Evolutionary conservation across 2,329 filamentous ascomycete genomes (phyloP), one percentile per base, ranked within the genome.

Genomic region (Teratosphaeria zuluensis): DNA sequence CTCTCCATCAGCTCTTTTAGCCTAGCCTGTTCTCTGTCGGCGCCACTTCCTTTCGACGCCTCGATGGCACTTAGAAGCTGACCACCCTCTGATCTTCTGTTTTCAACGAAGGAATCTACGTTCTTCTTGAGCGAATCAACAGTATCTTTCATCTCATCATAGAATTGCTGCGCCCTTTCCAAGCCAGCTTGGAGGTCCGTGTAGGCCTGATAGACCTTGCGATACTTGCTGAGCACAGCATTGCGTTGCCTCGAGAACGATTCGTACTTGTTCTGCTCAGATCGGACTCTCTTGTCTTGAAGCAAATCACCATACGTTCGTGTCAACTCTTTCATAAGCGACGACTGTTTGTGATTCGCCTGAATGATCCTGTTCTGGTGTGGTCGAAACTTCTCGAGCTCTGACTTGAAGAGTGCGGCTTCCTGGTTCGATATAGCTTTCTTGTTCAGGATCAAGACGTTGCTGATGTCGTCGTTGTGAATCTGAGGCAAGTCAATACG

Each of bases 221-320:
- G 92, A 75, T 97, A 99, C 71, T 86, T 90, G 66, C 85, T 86
- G 74, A 96, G 84, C 4, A 95, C 92, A 0, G 85, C 80, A 55
- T 85, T 88, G 51, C 90, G 82, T 71, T 96, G 91, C 58, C 90
- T 82, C 57, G 91, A 92, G 63, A 96, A 89, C 1, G 81, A 77
- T 72, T 99, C 94, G 69, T 96, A 97, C 74, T 95, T 96, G 76
- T 85, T 95, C 76, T 97, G 92, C 74, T 99, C 94, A 0, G 90
- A 85, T 54, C 91, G 84, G 14, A 99, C 92, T 58, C 94, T 84
- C 78, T 95, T 96, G 74, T 99, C 94, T 72, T 96, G 92, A 42
- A 97, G 76, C 7, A 99, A 80, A 60, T 87, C 84, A 68, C 92
- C 92, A 74, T 97, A 97, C 0, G 88, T 85, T 42, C 84, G 82